Evolutionary conservation across 306 rosid genomes (phyloP), one percentile per base, ranked within the genome.

Genomic region (Abrus pulchellus): DNA sequence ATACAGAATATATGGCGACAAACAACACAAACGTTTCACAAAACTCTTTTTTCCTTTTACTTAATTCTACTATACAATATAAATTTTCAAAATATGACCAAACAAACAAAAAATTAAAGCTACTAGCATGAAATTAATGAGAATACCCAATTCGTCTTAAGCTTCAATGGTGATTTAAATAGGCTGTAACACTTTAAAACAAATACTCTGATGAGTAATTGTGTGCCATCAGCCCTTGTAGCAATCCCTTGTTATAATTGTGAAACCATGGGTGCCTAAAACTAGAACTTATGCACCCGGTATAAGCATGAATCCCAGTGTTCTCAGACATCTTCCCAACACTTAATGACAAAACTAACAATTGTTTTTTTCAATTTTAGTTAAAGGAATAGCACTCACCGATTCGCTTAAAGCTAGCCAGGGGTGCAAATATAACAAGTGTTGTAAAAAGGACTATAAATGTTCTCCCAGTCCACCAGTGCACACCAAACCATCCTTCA

Each of bases 401-500:
- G 44, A 94, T 90, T 79, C 98, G 85, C 86, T 94, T 94, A 78
- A 92, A 92, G 85, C 95, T 78, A 73, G 98, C 88, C 74, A 94
- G 82, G 43, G 98, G 98, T 52, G 95, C 81, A 84, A 94, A 94
- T 79, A 94, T 56, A 20, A 86, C 79, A 36, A 94, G 66, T 3
- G 97, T 94, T 2, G 98, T 90, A 67, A 87, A 41, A 74, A 89
- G 85, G 70, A 94, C 95, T 56, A 94, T 57, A 61, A 90, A 68
- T 33, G 89, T 68, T 8, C 98, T 80, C 44, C 91, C 93, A 0
- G 89, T 94, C 98, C 95, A 94, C 98, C 98, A 94, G 54, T 86
- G 92, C 72, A 30, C 88, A 63, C 98, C 98, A 88, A 94, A 94
- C 98, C 98, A 94, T 36, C 95, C 94, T 87, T 94, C 98, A 44